Base-by-base conservation (phyloP, 2,329 filamentous ascomycete genomes). In the Chrysoporthe deuterocubensis region DNA sequence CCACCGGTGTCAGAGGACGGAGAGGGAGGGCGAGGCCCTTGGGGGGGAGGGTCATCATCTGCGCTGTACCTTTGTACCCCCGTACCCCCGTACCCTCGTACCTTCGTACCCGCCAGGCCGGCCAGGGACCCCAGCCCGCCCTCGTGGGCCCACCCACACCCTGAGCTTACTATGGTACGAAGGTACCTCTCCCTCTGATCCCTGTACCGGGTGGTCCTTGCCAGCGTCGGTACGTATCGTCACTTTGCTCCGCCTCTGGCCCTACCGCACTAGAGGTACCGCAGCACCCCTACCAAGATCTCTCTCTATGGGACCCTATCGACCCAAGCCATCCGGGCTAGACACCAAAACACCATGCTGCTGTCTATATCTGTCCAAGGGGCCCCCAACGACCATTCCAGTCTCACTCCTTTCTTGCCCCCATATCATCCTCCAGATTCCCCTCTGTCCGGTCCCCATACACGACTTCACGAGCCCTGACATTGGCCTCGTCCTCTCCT, bases 291-390 rank as follows among this genome's bases (percentile, higher is more conserved):
- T n/a, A 34, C 32, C 54, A 57, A 57, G 54, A 57, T 57, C 54
- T 57, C 54, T 57, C 34, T 21, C 16, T 34, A 67, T 67, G 66
- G 61, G 42, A 50, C 32, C 57, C 61, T 54, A 65, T 65, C 66
- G 46, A 68, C 66, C 63, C 48, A 68, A 66, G 66, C 66, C 63
- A 42, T 58, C 63, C 44, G n/a, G 37, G 32, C 67, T 64, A 62
- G 63, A 66, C 67, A 66, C 50, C 61, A 68, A 68, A 68, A 68
- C 67, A 68, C 67, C 67, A 48, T 54, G 66, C 67, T 56, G 63
- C 58, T 57, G 59, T 66, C 63, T 68, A 68, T 68, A 68, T 66
- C 67, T 66, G 46, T 61, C 63, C 67, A 52, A 57, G 67, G 26
- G 26, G 63, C 63, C 67, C 67, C 67, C 63, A 65, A 68, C 59